Base-by-base conservation (phyloP, 2,329 filamentous ascomycete genomes). In the Beauveria medogensis region DNA sequence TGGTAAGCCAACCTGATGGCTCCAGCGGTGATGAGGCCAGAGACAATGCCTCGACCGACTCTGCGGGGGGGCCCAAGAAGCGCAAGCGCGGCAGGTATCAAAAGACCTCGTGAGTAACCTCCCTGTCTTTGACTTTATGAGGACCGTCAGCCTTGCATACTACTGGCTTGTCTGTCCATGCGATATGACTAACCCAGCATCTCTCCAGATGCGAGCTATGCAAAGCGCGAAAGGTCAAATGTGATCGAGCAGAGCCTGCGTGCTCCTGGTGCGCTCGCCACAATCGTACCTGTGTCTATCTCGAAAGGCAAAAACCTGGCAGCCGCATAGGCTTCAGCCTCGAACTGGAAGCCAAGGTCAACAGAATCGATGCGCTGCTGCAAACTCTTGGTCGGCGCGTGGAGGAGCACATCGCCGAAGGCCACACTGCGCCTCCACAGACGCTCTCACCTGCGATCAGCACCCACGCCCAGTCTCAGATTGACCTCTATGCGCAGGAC, bases 181-280 rank as follows among this genome's bases (percentile, higher is more conserved):
- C 51, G 40, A 41, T 58, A 20, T 30, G n/a, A 58, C 48, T 57
- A 59, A 62, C 55, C 28, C 12, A 18, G 18, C 16, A 20, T 12
- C 50, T 50, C 28, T 37, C 44, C 64, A 77, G 75, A 62, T 77
- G 75, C 65, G 75, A 78, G 66, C 69, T 77, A 52, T 78, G 75
- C 70, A 78, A 78, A 67, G 74, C 74, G 28, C 72, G 75, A 51
- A 78, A 78, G 66, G 75, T 78, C 28, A 77, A 77, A 64, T 78
- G 75, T 67, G 80, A 84, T 67, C 79, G 81, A 60, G 75, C 76
- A 40, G 81, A 83, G 66, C 82, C 82, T 2, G 80, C 80, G n/a
- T 90, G 87, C 72, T 86, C 86, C 24, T 90, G 87, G 87, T 90
- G 87, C 70, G 74, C 83, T 55, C 82, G 86, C 55, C 88, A 90